Evolutionary conservation across 106 monocot genomes (phyloP), one percentile per base, ranked within the genome.

Genomic region (Phalaenopsis aphrodite): DNA sequence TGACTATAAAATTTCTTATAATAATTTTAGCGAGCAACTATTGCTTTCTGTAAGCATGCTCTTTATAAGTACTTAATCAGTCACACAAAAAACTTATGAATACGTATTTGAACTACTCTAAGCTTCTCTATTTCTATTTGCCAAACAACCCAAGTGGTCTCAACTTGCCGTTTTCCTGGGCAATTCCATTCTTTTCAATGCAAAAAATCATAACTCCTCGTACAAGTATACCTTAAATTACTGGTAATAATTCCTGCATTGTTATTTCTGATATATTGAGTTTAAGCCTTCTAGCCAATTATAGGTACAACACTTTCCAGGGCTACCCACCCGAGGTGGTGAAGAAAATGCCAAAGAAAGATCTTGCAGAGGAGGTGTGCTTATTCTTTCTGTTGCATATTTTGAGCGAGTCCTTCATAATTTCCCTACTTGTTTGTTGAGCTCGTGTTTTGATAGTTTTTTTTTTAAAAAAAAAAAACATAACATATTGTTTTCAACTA

Each of bases 341-440:
- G 81, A 98, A 94, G 85, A 98, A 98, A 89, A 98, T 94, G 97
- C 90, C 97, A 39, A 98, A 92, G 77, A 94, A 92, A 81, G 97
- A 98, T 81, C 88, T 98, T 72, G 87, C 90, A 12, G 94, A 98
- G 79, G 97, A 97, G 91, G 97, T 94, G 69, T 58, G 2, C 42
- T 79, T 18, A 39, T 43, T 21, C 5, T 78, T 8, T 66, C 3
- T 74, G 41, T 74, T 66, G 41, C 64, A 46, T 84, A 14, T 3
- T 69, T 39, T 69, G 15, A 39, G 14, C 2, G 23, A 39, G 5
- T 79, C 45, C 55, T 24, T 1, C n/a, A 41, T 42, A 42, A 75
- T 57, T 46, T 45, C 6, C 17, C 80, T 38, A 37, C 4, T 55
- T 42, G 19, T 47, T 4, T 46, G 46, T 14, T 19, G 69, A 14